These are phyloP conservation scores for Termitomyces sp. DNA, from an alignment of 768 basidiomycete genomes.

Conservation along the genomic window DNA sequence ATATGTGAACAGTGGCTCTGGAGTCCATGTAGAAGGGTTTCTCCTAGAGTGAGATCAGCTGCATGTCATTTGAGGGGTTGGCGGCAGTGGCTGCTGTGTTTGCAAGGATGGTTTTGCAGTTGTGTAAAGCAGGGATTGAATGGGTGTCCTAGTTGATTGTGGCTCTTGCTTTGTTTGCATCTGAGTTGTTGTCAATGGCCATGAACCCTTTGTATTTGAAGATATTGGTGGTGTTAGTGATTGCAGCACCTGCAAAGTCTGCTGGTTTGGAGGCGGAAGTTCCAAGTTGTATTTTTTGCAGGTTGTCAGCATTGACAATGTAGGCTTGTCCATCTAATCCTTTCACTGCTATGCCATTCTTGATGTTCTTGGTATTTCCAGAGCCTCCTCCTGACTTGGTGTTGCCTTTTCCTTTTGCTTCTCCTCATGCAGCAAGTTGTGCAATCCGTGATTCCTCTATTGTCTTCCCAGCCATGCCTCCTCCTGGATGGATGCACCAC, in stretches of 20 bases:
- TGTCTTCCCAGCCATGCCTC: not conserved
- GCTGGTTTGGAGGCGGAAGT: too few species aligned
- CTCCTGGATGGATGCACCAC: not conserved
- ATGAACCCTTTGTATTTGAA: not conserved
- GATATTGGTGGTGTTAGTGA: not conserved
- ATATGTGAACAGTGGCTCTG: not conserved
- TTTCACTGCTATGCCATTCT: not conserved
- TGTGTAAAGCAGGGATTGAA: not conserved
- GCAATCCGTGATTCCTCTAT: not conserved
- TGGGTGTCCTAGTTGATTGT: not conserved
- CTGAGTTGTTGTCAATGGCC: not conserved
- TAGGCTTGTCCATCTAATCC: not conserved
- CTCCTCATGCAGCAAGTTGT: not conserved
- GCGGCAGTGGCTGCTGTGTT: not conserved
- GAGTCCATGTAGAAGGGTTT: not conserved
- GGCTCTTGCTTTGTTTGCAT: not conserved
- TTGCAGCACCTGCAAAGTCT: not conserved
- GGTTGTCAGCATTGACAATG: not conserved
- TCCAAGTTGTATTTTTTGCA: not conserved
- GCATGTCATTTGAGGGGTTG: not conserved
- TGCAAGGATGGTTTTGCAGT: not conserved
- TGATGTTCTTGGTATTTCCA: not conserved
- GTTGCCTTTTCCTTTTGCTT: not conserved
- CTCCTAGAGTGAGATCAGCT: not conserved
- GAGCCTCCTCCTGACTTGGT: not conserved